phyloP scores from a whole-genome alignment of 192 early-diverging fungal genomes.

The Pilobolus umbonatus region DNA sequence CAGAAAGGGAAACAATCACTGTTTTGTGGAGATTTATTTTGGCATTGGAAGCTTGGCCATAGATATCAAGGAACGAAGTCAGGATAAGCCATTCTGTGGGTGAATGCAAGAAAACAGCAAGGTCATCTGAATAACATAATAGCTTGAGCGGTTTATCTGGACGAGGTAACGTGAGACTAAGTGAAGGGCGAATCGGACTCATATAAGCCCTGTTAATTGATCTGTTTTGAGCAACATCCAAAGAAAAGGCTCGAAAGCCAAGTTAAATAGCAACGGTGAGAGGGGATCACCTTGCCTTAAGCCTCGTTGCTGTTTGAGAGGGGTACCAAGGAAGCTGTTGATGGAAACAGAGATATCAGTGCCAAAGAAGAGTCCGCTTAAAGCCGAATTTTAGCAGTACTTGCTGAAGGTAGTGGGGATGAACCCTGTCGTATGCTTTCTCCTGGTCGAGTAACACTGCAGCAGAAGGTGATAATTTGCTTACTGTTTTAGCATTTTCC shows the following conservation, averaged over 20 bases:
- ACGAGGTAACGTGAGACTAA: not conserved
- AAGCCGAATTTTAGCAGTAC: constrained; percentile 13
- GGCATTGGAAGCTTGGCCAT: not conserved
- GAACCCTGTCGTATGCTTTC: constrained; percentile 25
- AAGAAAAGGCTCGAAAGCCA: constrained; percentile 25
- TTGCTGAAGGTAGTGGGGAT: constrained; percentile 7
- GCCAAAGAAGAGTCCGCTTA: constrained; percentile 19
- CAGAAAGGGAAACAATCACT: not conserved
- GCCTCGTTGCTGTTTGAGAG: constrained; percentile 15
- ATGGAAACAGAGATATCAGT: constrained; percentile 19
- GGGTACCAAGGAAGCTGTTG: constrained; percentile 4
- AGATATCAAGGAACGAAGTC: not conserved
- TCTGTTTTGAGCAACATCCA: constrained; percentile 3
- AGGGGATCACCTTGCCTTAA: constrained; percentile 32
- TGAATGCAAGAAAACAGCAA: not conserved
- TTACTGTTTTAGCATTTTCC: not conserved
- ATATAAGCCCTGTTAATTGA: too few species aligned
- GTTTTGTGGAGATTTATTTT: not conserved
- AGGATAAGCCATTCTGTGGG: not conserved
- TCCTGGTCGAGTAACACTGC: constrained; percentile 17
- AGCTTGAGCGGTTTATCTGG: not conserved
- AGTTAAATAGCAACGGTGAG: constrained; percentile 21
- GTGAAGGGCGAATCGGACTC: not conserved
- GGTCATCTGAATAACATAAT: constrained; percentile 3
- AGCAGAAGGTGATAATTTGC: not conserved